Base-by-base conservation (phyloP, 1,284 basidiomycete species). In the Laetiporus sulphureus region DNA sequence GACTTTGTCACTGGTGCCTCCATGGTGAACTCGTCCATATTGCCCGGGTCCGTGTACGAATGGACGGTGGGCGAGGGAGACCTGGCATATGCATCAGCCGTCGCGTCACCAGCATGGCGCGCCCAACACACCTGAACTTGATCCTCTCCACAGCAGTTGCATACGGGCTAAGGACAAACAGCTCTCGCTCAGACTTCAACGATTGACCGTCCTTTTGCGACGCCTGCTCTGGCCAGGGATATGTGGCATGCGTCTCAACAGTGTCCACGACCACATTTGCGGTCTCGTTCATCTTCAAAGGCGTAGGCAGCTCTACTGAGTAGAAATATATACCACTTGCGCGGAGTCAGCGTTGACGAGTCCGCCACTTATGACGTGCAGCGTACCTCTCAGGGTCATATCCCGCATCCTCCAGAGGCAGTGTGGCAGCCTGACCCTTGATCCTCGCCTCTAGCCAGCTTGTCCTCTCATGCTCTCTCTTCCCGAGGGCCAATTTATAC, bases 151-250 rank as follows among this genome's bases (percentile, higher is more conserved):
- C 77, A 38, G 72, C 63, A n/a, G 88, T 91, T 22, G 68, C 59
- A 62, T 96, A 97, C 31, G 88, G 86, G 54, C 87, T 91, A 46
- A 91, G 66, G 8, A 95, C 79, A 53, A 86, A 79, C 8, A 82
- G 70, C 61, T 85, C 80, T 1, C 83, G 76, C 41, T 73, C 69
- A 63, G 90, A 95, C 56, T 86, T 77, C 47, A 96, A 71, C 27
- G 77, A 75, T 61, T 94, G 91, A 3, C 78, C 73, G n/a, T 92
- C 90, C 38, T 69, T 69, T 65, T 97, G 93, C 15, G 68, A 63
- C 37, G 89, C 84, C 40, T 71, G 67, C 45, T 73, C 68, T 3
- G 93, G 94, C 66, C 86, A 80, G 3, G 93, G 82, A 40, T 67
- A 70, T 2, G 85, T 83, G 33, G 78, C 73, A 57, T 93, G 88